Evolutionary conservation across 106 monocot species (phyloP).

Genomic region (Dioscorea alata): DNA sequence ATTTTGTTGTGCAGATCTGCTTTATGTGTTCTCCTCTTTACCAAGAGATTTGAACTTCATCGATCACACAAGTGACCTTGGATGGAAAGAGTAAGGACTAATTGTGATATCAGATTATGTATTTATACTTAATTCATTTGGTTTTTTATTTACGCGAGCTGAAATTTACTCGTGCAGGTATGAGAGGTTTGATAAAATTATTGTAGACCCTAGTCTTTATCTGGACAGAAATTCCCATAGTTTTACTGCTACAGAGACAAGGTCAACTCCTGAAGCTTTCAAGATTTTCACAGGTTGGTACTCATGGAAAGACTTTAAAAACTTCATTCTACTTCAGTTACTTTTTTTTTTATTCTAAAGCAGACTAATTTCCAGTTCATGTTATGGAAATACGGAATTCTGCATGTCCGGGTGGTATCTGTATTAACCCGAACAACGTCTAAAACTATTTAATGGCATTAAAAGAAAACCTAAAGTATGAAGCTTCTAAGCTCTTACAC

Average conservation of each 20-base stretch:
- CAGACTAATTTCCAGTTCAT: neutral
- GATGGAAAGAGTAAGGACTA: constrained; percentile 39
- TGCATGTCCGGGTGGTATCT: too few species aligned
- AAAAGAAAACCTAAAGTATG: too few species aligned
- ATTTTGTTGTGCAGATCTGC: constrained; percentile 25
- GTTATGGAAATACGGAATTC: neutral
- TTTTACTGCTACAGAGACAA: constrained; percentile 15
- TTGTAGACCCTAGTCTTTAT: constrained; percentile 38
- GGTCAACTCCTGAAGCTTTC: constrained; percentile 32
- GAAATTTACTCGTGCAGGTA: constrained; percentile 19
- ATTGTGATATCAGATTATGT: neutral
- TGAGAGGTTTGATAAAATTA: constrained; percentile 47
- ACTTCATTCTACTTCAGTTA: neutral
- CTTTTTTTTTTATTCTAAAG: neutral
- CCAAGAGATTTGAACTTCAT: constrained; percentile 36
- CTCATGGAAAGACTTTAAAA: too few species aligned
- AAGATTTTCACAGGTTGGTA: constrained; percentile 42
- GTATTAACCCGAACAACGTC: too few species aligned
- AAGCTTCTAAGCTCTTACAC: too few species aligned
- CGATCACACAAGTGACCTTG: constrained; percentile 38
- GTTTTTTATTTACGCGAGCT: neutral
- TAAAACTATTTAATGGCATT: too few species aligned
- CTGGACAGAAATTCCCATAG: neutral
- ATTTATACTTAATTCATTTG: neutral
- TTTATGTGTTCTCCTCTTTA: constrained; percentile 23